Percentiles rank a stretch among this genome's conserved stretches.
Evolutionary conservation across 2,329 filamentous ascomycete genomes (phyloP).

Genomic region (Hymenoscyphus scutula): DNA sequence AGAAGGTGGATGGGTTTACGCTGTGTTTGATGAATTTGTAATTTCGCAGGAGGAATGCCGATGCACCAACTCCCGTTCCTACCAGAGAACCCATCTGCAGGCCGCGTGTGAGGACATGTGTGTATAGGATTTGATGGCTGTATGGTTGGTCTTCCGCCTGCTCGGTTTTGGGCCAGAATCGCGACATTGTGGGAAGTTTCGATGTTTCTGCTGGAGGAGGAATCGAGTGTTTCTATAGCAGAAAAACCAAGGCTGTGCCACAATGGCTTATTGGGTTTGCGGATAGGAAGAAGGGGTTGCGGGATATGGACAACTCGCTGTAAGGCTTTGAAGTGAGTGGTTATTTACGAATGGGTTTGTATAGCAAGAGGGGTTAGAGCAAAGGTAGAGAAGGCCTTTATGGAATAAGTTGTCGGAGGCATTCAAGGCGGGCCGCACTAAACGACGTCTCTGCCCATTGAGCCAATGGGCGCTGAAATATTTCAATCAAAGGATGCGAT

Average conservation of each 20-base stretch:
- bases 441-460: neutral
- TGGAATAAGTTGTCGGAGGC: neutral
- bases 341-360: neutral
- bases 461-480: neutral
- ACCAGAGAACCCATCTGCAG: conserved; percentile 53
- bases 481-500: neutral
- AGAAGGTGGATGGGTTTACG: conserved; percentile 27
- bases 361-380: neutral
- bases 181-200: conserved; percentile 46
- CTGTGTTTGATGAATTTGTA: conserved; percentile 10
- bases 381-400: neutral
- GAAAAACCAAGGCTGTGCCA: neutral
- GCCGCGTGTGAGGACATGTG: conserved; percentile 57
- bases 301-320: neutral
- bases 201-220: neutral
- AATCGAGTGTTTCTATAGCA: neutral
- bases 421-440: neutral
- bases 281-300: neutral
- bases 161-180: conserved; percentile 48
- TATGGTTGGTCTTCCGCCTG: conserved; percentile 64
- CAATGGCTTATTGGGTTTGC: neutral
- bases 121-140: conserved; percentile 52
- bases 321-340: neutral
- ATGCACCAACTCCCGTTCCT: conserved; percentile 41
- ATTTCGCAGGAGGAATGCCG: conserved; percentile 32